phyloP scores from a whole-genome alignment of 768 basidiomycete species.

The Austroboletus eburneus region DNA sequence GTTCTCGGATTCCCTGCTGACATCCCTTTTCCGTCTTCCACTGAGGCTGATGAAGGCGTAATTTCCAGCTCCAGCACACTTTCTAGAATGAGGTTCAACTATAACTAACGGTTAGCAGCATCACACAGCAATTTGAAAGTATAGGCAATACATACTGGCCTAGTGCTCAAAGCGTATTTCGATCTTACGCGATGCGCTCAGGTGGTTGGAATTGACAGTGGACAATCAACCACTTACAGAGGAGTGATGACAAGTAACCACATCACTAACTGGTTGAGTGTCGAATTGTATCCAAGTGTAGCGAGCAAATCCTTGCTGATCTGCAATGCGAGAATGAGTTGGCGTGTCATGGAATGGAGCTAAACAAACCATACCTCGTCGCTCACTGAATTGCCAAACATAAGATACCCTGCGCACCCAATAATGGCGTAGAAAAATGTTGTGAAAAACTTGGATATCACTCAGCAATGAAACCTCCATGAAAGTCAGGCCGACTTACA shows the following conservation, averaged over 20 bases:
- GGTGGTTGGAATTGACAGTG: no score
- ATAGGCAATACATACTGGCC: constrained; percentile 53
- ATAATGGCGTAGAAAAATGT: constrained; percentile 63
- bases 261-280: constrained; percentile 68
- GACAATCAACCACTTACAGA: no score
- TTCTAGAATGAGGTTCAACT: constrained; percentile 84
- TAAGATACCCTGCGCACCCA: constrained; percentile 81
- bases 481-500: constrained; percentile 39
- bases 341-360: neutral
- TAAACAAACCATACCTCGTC: constrained; percentile 66
- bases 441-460: constrained; percentile 46
- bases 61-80: constrained; percentile 67
- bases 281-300: constrained; percentile 66
- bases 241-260: no score
- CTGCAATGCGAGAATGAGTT: constrained; percentile 33
- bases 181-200: constrained; percentile 43
- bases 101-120: neutral
- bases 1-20: constrained; percentile 5
- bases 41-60: constrained; percentile 7
- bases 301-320: constrained; percentile 79
- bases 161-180: constrained; percentile 81
- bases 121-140: neutral
- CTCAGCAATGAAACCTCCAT: neutral
- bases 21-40: constrained; percentile 26
- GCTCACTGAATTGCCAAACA: constrained; percentile 80